A percentile compares a stretch with the other conserved stretches of the same genome.
Conservation (phyloP, 2,329 filamentous ascomycete genomes). For the Chaetomium olivaceum region DNA sequence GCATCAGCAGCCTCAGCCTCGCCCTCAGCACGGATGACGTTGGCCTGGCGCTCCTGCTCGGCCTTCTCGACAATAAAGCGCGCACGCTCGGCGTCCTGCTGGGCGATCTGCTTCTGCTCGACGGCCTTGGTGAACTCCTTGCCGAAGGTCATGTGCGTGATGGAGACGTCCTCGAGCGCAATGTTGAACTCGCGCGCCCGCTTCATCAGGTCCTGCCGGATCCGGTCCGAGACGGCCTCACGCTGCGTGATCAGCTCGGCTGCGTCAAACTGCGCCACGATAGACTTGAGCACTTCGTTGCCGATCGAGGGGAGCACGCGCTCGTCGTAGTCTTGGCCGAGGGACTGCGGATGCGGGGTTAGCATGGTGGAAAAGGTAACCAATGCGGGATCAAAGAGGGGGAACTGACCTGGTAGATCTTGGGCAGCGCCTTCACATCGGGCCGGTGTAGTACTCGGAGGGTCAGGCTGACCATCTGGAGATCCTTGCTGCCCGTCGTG, state of each 20-base stretch:
- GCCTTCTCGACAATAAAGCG: constrained; percentile 98
- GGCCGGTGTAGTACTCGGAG: constrained; percentile 92
- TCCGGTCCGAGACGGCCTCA: constrained; percentile 93
- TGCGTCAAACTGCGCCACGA: constrained; percentile 98
- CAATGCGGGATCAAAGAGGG: neutral
- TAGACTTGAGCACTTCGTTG: constrained; percentile 98
- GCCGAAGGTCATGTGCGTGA: constrained; percentile 99
- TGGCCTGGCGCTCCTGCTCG: constrained; percentile 97
- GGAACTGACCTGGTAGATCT: constrained; percentile 91
- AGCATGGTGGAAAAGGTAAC: neutral
- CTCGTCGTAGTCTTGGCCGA: constrained; percentile 98
- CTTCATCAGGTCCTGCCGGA: constrained; percentile 86
- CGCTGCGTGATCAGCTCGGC: constrained; percentile 98
- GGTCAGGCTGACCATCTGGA: constrained; percentile 99
- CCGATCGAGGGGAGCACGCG: constrained; percentile 97
- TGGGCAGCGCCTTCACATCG: constrained; percentile 87
- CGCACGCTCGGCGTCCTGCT: constrained; percentile 96
- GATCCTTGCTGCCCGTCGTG: constrained; percentile 95
- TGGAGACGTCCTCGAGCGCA: constrained; percentile 95
- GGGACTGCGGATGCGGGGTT: constrained; percentile 61
- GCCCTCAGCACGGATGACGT: constrained; percentile 96
- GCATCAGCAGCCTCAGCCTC: constrained; percentile 96
- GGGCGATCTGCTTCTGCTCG: constrained; percentile 99
- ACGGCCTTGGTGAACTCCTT: constrained; percentile 98
- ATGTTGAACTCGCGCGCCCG: constrained; percentile 98